Evolutionary conservation across 805 yeast genomes (phyloP), one percentile per base, ranked within the genome.

Genomic region (Lipomyces yamanashiensis): DNA sequence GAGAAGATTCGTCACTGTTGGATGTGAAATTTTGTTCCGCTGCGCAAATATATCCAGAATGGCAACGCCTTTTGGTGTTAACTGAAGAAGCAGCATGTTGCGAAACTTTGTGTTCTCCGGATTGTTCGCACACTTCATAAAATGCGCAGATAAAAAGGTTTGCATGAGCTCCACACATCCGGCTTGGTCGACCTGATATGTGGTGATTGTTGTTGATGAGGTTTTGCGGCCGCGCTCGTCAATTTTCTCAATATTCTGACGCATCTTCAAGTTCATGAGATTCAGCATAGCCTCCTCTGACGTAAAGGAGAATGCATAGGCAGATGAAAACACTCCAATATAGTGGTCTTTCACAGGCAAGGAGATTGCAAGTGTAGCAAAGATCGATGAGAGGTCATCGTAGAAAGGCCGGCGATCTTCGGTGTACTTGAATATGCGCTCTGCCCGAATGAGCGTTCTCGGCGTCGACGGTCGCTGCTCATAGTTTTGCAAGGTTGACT

Each of bases 31-130:
- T 0, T 92, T 96, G 53, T 81, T 74, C 48, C 78, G 82, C 56
- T 79, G 77, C 65, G 88, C 85, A 73, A 87, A 90, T 17, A 80
- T 77, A 55, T 84, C 85, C 1, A 92, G 74, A 0, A 90, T 71
- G 0, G 91, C 86, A 7, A 91, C 85, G 0, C 98, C 98, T 72
- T 93, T 93, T 0, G 98, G 92, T 0, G 97, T 90, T 3, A 97
- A 96, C 72, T 93, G 98, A 28, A 59, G 57, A 34, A 66, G 65
- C 60, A 52, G 43, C 10, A 43, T 40, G 8, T 28, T 40, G 28
- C 49, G 51, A 57, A 66, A 64, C 49, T 45, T 43, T 39, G 37
- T 21, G 36, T 19, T 10, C 17, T 56, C 62, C 12, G 56, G 59
- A 19, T 54, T 51, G 36, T 60, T 66, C 7, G 57, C 60, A 58